phyloP scores from a whole-genome alignment of 495 filamentous ascomycete species.

The Peziza echinospora region DNA sequence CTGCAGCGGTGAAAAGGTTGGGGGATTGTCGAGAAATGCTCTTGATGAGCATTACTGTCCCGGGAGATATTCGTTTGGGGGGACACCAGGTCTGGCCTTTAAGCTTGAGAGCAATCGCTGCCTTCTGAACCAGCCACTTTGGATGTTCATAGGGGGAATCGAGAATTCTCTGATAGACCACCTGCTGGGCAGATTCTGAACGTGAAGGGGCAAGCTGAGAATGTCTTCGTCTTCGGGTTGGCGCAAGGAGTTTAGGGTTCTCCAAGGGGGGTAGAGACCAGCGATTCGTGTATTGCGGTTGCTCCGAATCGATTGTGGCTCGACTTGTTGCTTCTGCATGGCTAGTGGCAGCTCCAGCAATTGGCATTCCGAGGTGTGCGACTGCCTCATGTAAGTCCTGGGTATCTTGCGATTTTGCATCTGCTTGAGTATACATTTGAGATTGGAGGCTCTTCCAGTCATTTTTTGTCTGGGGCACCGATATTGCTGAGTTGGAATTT shows the following conservation, averaged over 20 bases:
- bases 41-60: slow-evolving; percentile 70
- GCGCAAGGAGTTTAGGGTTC: not conserved
- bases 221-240: not conserved
- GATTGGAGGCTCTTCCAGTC: no score
- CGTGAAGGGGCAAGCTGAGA: slow-evolving; percentile 5
- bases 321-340: not conserved
- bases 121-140: slow-evolving; percentile 54
- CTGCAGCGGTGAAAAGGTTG: slow-evolving; percentile 46
- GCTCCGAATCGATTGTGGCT: not conserved
- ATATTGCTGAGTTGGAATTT: no score
- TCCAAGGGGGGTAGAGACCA: slow-evolving; percentile 6
- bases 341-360: no score
- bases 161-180: no score
- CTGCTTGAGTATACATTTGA: no score
- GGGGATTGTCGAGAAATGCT: slow-evolving; percentile 55
- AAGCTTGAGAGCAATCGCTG: slow-evolving; percentile 49
- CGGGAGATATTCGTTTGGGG: slow-evolving; percentile 68
- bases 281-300: not conserved
- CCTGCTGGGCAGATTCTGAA: no score
- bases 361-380: no score
- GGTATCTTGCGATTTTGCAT: no score
- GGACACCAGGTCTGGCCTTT: slow-evolving; percentile 50
- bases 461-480: no score
- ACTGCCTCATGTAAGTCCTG: no score
- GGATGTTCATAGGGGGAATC: not conserved